These are phyloP conservation scores for Earliella scabrosa DNA, from an alignment of 1,284 basidiomycete species.

Conservation along the genomic window DNA sequence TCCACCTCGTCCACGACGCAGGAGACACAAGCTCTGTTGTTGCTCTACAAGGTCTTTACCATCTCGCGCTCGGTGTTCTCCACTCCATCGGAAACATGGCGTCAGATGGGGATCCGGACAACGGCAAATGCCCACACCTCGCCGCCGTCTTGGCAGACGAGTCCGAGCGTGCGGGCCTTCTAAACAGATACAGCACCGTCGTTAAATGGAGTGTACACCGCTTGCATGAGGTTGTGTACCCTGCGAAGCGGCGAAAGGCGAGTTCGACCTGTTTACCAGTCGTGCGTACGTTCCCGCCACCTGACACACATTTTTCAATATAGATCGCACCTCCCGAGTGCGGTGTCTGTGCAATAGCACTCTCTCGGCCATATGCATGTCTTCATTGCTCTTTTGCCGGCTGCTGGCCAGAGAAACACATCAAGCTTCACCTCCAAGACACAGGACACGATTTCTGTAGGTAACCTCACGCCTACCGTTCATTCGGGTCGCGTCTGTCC, in stretches of 20 bases:
- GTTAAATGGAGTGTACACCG: constrained; percentile 44
- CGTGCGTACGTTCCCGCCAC: neutral
- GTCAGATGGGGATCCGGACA: constrained; percentile 9
- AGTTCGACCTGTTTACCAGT: neutral
- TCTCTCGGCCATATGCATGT: constrained; percentile 80
- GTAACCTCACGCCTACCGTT: constrained; percentile 34
- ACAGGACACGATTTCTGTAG: constrained; percentile 71
- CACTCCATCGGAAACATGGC: constrained; percentile 12
- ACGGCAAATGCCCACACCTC: constrained; percentile 31
- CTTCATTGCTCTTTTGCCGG: constrained; percentile 78
- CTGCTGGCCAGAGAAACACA: constrained; percentile 70
- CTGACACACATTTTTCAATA: neutral
- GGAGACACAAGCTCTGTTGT: neutral
- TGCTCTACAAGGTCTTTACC: neutral
- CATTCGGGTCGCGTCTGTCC: neutral
- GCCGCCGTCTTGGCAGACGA: constrained; percentile 32
- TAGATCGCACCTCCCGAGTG: constrained; percentile 61
- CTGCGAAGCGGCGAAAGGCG: constrained; percentile 52
- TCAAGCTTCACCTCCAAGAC: constrained; percentile 58
- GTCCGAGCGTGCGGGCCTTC: constrained; percentile 27
- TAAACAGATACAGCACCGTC: constrained; percentile 43
- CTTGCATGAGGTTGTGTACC: constrained; percentile 35
- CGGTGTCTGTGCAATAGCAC: constrained; percentile 58
- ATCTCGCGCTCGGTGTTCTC: neutral
- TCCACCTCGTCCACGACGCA: neutral